Evolutionary conservation across 2,329 filamentous ascomycete genomes (phyloP).

Genomic region (Biscogniauxia marginata): DNA sequence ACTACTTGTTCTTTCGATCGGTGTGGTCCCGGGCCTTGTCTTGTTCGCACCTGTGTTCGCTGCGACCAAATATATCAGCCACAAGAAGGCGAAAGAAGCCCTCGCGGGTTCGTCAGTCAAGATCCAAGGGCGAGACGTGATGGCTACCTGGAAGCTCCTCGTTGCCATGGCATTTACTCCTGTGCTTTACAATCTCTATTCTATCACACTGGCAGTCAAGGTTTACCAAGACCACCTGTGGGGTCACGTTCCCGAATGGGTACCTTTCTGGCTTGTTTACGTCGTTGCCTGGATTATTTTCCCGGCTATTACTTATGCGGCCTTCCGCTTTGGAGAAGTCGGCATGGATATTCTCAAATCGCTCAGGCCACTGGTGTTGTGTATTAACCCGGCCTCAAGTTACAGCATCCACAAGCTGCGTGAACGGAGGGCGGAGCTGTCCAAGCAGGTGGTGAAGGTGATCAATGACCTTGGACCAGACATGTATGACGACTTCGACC

Average conservation of each 20-base stretch:
- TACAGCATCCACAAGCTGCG: conserved; percentile 82
- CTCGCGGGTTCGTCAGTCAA: conserved; percentile 86
- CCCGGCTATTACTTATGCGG: conserved; percentile 85
- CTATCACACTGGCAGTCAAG: conserved; percentile 70
- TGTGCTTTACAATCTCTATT: conserved; percentile 79
- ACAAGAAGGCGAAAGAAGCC: conserved; percentile 78
- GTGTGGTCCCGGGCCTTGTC: conserved; percentile 80
- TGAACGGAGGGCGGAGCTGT: conserved; percentile 68
- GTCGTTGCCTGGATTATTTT: conserved; percentile 76
- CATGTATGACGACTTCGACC: conserved; percentile 94
- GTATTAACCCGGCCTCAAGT: conserved; percentile 77
- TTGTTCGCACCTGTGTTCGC: conserved; percentile 89
- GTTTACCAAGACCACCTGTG: conserved; percentile 78
- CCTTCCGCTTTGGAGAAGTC: conserved; percentile 93
- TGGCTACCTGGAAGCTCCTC: conserved; percentile 91
- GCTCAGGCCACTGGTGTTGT: conserved; percentile 80
- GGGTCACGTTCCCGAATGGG: conserved; percentile 76
- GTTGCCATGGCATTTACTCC: conserved; percentile 84
- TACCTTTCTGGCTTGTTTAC: conserved; percentile 77
- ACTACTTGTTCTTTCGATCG: conserved; percentile 71
- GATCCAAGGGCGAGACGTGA: conserved; percentile 82
- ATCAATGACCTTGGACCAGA: conserved; percentile 96
- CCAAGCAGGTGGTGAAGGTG: conserved; percentile 79
- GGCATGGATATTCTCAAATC: conserved; percentile 99
- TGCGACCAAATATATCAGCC: conserved; percentile 77